Conservation (phyloP, 139 green algal species). For the Desmodesmus armatus region DNA sequence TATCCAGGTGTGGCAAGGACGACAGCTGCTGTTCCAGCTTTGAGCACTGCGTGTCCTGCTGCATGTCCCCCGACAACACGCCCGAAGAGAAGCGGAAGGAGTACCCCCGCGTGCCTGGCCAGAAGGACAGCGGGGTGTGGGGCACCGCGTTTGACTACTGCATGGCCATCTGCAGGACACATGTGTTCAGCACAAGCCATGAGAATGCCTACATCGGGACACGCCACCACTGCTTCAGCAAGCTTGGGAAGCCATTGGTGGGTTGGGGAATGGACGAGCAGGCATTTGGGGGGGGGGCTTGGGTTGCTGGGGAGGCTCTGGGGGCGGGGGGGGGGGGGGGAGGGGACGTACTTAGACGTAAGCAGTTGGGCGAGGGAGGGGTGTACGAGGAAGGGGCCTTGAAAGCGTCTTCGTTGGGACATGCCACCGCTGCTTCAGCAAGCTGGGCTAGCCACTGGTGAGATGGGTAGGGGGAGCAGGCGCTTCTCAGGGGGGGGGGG, state of each 20-base stretch:
- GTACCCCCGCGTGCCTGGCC: conserved; percentile 33
- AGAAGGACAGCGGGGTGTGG: conserved; percentile 73
- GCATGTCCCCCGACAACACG: conserved; percentile 65
- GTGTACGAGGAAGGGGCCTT: no score
- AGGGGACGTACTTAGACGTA: no score
- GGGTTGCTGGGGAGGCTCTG: no score
- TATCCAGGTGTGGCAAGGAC: conserved; percentile 69
- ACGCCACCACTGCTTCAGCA: conserved; percentile 81
- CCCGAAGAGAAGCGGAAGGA: conserved; percentile 44
- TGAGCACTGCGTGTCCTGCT: conserved; percentile 89
- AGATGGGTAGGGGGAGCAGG: no score
- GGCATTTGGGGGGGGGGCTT: no score
- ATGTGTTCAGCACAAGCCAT: conserved; percentile 76
- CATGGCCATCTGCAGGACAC: conserved; percentile 75
- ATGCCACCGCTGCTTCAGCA: no score
- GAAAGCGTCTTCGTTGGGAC: no score
- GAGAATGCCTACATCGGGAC: conserved; percentile 85
- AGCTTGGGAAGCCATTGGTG: conserved; percentile 58
- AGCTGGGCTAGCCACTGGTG: no score
- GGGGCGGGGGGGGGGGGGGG: no score
- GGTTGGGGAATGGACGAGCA: no score
- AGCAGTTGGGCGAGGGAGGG: no score
- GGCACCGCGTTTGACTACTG: conserved; percentile 77
- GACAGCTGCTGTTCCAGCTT: conserved; percentile 82
- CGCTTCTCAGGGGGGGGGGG: no score